Conservation (phyloP, 1,139 yeast species). For the Kodamaea sp. region DNA sequence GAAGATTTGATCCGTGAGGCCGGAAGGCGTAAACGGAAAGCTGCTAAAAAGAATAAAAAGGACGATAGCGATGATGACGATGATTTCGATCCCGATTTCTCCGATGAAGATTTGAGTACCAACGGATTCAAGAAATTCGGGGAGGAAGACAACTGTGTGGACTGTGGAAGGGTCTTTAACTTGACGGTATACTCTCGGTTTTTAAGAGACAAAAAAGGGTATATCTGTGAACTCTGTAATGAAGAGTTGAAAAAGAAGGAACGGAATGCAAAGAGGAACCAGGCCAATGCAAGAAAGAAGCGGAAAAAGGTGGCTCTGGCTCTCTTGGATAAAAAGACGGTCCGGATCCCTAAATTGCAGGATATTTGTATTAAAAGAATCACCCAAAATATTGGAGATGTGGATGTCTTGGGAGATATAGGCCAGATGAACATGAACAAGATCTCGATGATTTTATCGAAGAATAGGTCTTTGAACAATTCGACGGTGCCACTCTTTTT, state of each 20-base stretch:
- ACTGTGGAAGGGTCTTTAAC: conserved; percentile 57
- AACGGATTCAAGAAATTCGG: conserved; percentile 37
- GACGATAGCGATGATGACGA: conserved; percentile 35
- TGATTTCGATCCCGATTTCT: conserved; percentile 31
- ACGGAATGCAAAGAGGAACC: conserved; percentile 48
- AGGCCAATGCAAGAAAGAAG: conserved; percentile 64
- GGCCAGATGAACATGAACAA: conserved; percentile 62
- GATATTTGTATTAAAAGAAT: conserved; percentile 76
- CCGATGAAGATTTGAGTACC: conserved; percentile 27
- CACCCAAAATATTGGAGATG: conserved; percentile 71
- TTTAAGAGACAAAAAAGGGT: conserved; percentile 51
- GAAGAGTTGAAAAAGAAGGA: conserved; percentile 45
- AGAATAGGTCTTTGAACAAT: conserved; percentile 76
- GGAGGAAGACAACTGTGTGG: conserved; percentile 55
- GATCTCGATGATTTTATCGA: conserved; percentile 73
- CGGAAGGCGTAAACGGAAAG: conserved; percentile 35
- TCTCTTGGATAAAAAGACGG: conserved; percentile 67
- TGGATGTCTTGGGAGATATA: conserved; percentile 78
- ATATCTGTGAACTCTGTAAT: conserved; percentile 69
- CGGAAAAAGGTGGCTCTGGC: conserved; percentile 84
- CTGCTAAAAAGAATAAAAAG: conserved; percentile 31
- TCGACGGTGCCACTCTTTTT: conserved; percentile 73
- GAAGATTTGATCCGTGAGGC: conserved; percentile 44
- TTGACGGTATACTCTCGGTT: conserved; percentile 67
- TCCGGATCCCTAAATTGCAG: conserved; percentile 69